Percentiles rank a stretch among this genome's conserved stretches.
phyloP scores from a whole-genome alignment of 331 rosid genomes.

The Quercus phellos region DNA sequence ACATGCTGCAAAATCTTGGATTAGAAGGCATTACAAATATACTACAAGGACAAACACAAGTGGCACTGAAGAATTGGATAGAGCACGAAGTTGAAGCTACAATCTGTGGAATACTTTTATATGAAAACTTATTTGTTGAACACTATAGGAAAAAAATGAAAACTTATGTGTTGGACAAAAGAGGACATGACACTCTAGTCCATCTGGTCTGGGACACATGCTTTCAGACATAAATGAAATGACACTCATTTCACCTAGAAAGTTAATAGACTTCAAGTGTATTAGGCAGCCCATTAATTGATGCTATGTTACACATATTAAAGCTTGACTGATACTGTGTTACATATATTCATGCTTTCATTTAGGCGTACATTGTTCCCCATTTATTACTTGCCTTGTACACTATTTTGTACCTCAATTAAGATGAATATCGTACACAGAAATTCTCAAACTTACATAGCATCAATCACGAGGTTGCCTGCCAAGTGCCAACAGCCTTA shows the following conservation, averaged over 20 bases:
- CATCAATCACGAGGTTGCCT: no score
- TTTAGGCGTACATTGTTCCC: no score
- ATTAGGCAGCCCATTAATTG: no score
- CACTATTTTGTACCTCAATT: no score
- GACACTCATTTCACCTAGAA: neutral
- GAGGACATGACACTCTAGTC: neutral
- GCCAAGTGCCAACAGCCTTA: no score
- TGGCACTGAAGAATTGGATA: neutral
- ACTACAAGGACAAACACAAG: neutral
- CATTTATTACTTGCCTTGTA: no score
- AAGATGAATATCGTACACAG: no score
- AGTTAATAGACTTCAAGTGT: neutral
- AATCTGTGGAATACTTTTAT: neutral
- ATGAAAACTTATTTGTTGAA: neutral
- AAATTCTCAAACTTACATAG: no score
- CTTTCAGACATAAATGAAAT: neutral
- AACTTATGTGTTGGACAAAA: neutral
- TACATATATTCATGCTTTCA: no score
- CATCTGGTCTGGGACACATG: neutral
- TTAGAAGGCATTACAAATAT: conserved; percentile 5
- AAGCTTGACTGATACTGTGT: no score
- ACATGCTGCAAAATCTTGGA: neutral
- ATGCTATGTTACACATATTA: no score
- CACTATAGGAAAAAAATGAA: neutral
- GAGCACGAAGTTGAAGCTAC: neutral